Conservation (phyloP, 75 land plant genomes). For the Pseudotsuga menziesii region DNA sequence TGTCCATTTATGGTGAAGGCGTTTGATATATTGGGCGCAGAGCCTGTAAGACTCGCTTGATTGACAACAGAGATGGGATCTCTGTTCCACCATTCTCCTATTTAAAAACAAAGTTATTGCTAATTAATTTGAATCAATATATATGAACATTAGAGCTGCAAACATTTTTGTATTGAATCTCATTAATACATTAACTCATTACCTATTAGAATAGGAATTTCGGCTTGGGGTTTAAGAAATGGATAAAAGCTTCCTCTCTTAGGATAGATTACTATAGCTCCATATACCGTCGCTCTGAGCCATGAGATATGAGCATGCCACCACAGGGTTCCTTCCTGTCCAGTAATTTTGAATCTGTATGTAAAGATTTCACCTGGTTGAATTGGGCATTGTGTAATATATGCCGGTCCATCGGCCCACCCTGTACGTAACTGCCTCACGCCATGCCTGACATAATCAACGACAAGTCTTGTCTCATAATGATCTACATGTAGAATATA, state of each 20-base stretch:
- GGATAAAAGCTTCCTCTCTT: constrained; percentile 10
- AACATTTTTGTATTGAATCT: too few relatives aligned
- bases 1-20: too few relatives aligned
- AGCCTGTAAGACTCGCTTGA: too few relatives aligned
- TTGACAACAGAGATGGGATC: too few relatives aligned
- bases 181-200: too few relatives aligned
- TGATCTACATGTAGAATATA: too few relatives aligned
- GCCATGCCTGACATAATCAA: background rate
- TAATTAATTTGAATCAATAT: too few relatives aligned
- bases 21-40: too few relatives aligned
- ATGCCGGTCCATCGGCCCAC: background rate
- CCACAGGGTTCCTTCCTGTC: constrained; percentile 28
- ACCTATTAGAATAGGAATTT: constrained; percentile 18
- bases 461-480: too few relatives aligned
- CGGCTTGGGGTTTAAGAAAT: background rate
- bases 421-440: background rate
- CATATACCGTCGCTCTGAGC: constrained; percentile 34
- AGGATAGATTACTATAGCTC: constrained; percentile 23
- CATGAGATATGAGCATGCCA: constrained; percentile 35
- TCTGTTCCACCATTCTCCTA: constrained; percentile 43
- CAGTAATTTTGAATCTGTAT: background rate
- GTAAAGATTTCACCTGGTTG: background rate
- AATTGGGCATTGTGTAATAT: background rate
- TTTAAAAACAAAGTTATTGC: background rate
- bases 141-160: too few relatives aligned